Evolutionary conservation across 2,329 filamentous ascomycete species (phyloP).

Genomic region (Plectosphaerella sp.): DNA sequence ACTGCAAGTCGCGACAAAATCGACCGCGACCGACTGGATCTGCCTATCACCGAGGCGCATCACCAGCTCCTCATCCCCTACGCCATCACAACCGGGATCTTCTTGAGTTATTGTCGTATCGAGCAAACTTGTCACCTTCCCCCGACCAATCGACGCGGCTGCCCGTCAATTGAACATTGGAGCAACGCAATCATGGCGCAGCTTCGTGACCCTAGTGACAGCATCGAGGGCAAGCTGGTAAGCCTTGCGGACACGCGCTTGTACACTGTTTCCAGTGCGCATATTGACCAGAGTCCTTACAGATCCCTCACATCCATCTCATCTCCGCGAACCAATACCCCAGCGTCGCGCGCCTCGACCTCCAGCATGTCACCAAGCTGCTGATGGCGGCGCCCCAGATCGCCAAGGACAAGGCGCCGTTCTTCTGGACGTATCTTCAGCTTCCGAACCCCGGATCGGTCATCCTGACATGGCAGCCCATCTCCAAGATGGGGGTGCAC

Average conservation of each 20-base stretch:
- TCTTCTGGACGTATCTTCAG: constrained; percentile 91
- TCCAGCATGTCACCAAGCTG: constrained; percentile 77
- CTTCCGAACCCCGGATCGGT: constrained; percentile 77
- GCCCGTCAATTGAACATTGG: background rate
- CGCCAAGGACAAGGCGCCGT: constrained; percentile 76
- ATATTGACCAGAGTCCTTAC: constrained; percentile 6
- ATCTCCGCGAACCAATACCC: constrained; percentile 82
- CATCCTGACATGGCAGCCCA: constrained; percentile 84
- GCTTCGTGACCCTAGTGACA: constrained; percentile 10
- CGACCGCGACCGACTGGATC: constrained; percentile 5
- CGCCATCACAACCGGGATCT: too few relatives aligned
- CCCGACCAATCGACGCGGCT: background rate
- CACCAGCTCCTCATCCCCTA: background rate
- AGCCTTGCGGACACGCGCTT: background rate
- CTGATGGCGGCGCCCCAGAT: constrained; percentile 80
- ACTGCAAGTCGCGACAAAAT: constrained; percentile 13
- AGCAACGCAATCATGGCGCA: constrained; percentile 8
- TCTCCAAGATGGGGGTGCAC: constrained; percentile 62
- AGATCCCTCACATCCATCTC: constrained; percentile 88
- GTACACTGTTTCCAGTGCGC: constrained; percentile 1
- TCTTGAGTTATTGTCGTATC: too few relatives aligned
- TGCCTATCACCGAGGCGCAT: constrained; percentile 1
- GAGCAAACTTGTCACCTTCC: too few relatives aligned
- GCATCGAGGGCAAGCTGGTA: constrained; percentile 12
- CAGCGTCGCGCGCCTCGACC: constrained; percentile 62